These are phyloP conservation scores for Pythium guiyangense DNA, from an alignment of 352 stramenopile genomes.

Conservation along the genomic window DNA sequence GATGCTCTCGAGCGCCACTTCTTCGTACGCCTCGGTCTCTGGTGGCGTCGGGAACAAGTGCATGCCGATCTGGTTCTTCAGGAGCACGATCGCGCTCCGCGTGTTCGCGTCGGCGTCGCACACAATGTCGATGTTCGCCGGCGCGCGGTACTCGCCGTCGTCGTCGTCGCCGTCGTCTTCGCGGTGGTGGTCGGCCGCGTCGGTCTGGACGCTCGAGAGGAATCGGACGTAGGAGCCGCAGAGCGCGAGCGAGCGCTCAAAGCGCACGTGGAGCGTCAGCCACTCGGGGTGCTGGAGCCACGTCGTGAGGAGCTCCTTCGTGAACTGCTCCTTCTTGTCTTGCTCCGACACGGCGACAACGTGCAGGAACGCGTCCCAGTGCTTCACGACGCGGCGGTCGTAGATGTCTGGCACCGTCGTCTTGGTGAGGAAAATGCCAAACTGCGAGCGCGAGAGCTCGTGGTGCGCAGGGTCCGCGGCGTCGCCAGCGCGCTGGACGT, in stretches of 20 bases:
- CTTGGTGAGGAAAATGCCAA: constrained; percentile 53
- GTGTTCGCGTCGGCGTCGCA: constrained; percentile 43
- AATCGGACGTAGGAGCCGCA: constrained; percentile 49
- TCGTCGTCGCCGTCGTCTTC: too few species aligned
- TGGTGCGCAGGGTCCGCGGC: constrained; percentile 12
- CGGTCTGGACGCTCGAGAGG: constrained; percentile 21
- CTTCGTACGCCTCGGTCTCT: constrained; percentile 48
- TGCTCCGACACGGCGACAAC: constrained; percentile 45
- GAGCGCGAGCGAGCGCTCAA: constrained; percentile 37
- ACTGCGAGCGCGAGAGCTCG: constrained; percentile 41
- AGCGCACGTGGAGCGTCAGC: constrained; percentile 60
- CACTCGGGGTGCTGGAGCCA: constrained; percentile 60
- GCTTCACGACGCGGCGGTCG: constrained; percentile 48
- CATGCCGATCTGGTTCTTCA: constrained; percentile 65
- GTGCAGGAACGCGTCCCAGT: constrained; percentile 72
- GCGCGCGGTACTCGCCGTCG: neutral
- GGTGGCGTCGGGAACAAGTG: constrained; percentile 63
- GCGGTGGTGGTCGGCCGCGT: constrained; percentile 5
- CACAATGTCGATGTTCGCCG: constrained; percentile 51
- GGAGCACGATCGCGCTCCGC: constrained; percentile 26
- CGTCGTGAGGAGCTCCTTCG: constrained; percentile 45
- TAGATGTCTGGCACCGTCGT: constrained; percentile 62
- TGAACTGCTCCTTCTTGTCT: constrained; percentile 62
- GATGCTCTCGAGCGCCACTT: constrained; percentile 46
- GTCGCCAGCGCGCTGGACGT: neutral